A percentile compares a stretch with the other conserved stretches of the same genome.
phyloP scores from a whole-genome alignment of 2,329 filamentous ascomycete species.

The Apiospora hydei region DNA sequence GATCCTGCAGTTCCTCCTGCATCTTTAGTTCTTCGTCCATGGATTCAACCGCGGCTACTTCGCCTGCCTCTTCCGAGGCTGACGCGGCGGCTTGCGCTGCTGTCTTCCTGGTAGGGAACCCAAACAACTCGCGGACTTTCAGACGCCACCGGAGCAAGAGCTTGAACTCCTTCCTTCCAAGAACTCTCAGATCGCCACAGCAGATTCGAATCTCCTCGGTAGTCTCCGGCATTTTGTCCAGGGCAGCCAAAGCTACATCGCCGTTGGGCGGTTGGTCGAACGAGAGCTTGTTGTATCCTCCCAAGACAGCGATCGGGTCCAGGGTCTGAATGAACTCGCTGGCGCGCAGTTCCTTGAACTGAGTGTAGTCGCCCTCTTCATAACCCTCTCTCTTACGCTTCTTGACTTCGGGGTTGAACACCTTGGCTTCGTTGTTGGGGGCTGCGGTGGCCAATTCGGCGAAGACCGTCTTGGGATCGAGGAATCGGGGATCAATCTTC shows the following conservation, averaged over 20 bases:
- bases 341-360: slow-evolving; percentile 87
- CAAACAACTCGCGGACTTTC: slow-evolving; percentile 88
- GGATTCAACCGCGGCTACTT: slow-evolving; percentile 81
- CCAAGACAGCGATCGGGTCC: slow-evolving; percentile 92
- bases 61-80: slow-evolving; percentile 62
- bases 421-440: slow-evolving; percentile 96
- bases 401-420: slow-evolving; percentile 97
- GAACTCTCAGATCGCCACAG: slow-evolving; percentile 84
- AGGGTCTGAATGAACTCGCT: slow-evolving; percentile 93
- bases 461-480: slow-evolving; percentile 90
- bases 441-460: slow-evolving; percentile 86
- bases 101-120: slow-evolving; percentile 78
- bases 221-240: slow-evolving; percentile 87
- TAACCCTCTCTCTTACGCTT: slow-evolving; percentile 94
- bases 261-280: slow-evolving; percentile 83
- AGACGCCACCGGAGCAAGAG: slow-evolving; percentile 88
- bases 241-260: slow-evolving; percentile 84
- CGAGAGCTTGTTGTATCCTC: slow-evolving; percentile 81
- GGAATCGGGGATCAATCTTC: slow-evolving; percentile 87
- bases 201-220: slow-evolving; percentile 81
- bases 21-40: slow-evolving; percentile 97
- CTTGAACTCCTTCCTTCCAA: slow-evolving; percentile 95
- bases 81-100: slow-evolving; percentile 52
- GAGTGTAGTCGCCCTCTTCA: slow-evolving; percentile 91
- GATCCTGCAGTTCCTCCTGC: slow-evolving; percentile 82